Evolutionary conservation across 768 basidiomycete genomes (phyloP), one percentile per base, ranked within the genome.

Genomic region (Melanogaster broomeanus): DNA sequence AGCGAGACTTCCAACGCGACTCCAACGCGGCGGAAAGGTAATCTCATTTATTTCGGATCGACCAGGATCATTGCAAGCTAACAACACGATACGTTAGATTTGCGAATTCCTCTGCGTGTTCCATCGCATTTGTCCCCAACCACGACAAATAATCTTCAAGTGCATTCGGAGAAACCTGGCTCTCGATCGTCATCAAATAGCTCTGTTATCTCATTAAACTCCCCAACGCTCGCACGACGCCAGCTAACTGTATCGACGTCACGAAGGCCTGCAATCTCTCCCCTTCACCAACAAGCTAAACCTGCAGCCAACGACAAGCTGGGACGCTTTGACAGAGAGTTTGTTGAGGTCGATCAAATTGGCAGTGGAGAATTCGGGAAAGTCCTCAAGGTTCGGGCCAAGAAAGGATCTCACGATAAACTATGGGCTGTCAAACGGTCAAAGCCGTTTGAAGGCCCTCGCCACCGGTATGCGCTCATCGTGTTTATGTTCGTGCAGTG

Each of bases 311-410:
- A 83, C 42, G 80, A 81, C 48, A 77, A 79, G 48, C 71, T 77
- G 9, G 84, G 87, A 18, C 80, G 81, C 44, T 93, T 96, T 53
- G 88, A 90, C 63, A 83, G 79, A 53, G 84, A 91, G 39, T 98
- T 94, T 64, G 75, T 83, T 9, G 83, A 90, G 60, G 72, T 93
- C 37, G 88, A 89, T 50, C 82, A 86, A 61, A 76, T 98, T 11
- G 96, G 96, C 6, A 87, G 85, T 45, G 96, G 96, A 13, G 92
- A 93, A 65, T 98, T 98, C 70, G 94, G 94, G 22, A 88, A 88
- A 62, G 96, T 93, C 18, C 88, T 93, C 72, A 91, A 89, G 71
- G 91, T 87, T 38, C 81, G 79, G 49, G 74, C 77, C 65, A 91
- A 93, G 72, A 76, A 78, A 35, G 75, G 72, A 53, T 72, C 77